Evolutionary conservation across 495 filamentous ascomycete genomes (phyloP), one percentile per base, ranked within the genome.

Genomic region (Penicillium alfredii): DNA sequence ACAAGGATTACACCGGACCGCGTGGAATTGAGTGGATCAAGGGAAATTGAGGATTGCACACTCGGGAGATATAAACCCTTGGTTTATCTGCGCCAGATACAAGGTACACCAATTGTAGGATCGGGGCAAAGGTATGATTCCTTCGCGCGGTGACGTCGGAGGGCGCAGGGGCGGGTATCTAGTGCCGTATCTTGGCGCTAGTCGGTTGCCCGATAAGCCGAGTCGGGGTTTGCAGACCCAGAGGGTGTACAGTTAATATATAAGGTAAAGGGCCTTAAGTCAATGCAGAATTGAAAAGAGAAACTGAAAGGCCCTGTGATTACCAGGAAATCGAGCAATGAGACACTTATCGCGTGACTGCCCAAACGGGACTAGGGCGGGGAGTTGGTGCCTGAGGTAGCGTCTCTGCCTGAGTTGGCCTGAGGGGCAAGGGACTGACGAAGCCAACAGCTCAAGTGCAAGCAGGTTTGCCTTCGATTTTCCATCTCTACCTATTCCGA

Each of bases 331-430:
- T n/a, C n/a, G n/a, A n/a, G n/a, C n/a, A 37, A 10, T 10, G 33
- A 33, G 16, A 27, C 33, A 26, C 24, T 32, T 29, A 42, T 17
- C 32, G 29, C 49, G 47, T 56, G 49, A 15, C 12, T 18, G 33
- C 40, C 45, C 21, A 49, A 59, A 34, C n/a, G 7, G 49, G 60
- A 29, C 41, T 61, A 64, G 60, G 38, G 60, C 60, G 60, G 60
- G 60, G 55, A 9, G 23, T 13, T 1, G 1, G 3, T 14, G 23
- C 22, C 21, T 18, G 33, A 42, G 19, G 26, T 11, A n/a, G n/a
- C n/a, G n/a, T 25, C 3, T 25, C 23, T 25, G 23, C 23, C 23
- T 25, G 23, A 25, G 23, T 8, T n/a, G 4, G n/a, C n/a, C n/a
- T n/a, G n/a, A n/a, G n/a, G n/a, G n/a, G n/a, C n/a, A n/a, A n/a